Conservation (phyloP, 257 asterid species). For the Anisodus tanguticus region DNA sequence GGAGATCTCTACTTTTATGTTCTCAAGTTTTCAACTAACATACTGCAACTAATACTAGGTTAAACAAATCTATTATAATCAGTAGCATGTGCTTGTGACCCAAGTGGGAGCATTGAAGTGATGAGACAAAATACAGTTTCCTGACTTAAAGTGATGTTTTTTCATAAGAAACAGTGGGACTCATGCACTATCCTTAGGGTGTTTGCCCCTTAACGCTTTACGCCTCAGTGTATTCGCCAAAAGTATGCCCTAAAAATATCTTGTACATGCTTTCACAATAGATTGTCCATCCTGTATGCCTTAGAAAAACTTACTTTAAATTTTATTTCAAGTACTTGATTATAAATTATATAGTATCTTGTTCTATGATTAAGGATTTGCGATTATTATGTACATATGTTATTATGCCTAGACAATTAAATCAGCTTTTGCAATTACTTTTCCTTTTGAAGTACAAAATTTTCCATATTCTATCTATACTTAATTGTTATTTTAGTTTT, state of each 20-base stretch:
- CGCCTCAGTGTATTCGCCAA: background rate
- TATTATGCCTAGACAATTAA: background rate
- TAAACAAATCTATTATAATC: background rate
- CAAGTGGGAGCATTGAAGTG: background rate
- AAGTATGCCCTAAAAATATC: background rate
- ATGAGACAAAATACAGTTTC: slow-evolving; percentile 17
- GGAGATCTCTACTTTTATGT: no score
- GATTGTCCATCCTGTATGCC: slow-evolving; percentile 5
- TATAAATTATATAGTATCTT: background rate
- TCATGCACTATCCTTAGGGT: background rate
- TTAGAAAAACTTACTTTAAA: background rate
- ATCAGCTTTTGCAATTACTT: background rate
- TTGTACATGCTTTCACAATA: background rate
- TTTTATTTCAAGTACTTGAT: background rate
- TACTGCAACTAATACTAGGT: background rate
- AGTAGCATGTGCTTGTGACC: background rate
- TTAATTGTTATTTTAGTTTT: slow-evolving; percentile 2
- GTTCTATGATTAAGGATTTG: background rate
- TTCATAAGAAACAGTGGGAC: slow-evolving; percentile 5
- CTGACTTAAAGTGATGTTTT: background rate
- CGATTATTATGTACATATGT: background rate
- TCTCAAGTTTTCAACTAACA: no score
- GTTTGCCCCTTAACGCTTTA: background rate
- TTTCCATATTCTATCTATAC: background rate
- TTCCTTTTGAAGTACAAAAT: background rate